Conservation (phyloP, 2,329 filamentous ascomycete genomes). For the Microdochium paspali region DNA sequence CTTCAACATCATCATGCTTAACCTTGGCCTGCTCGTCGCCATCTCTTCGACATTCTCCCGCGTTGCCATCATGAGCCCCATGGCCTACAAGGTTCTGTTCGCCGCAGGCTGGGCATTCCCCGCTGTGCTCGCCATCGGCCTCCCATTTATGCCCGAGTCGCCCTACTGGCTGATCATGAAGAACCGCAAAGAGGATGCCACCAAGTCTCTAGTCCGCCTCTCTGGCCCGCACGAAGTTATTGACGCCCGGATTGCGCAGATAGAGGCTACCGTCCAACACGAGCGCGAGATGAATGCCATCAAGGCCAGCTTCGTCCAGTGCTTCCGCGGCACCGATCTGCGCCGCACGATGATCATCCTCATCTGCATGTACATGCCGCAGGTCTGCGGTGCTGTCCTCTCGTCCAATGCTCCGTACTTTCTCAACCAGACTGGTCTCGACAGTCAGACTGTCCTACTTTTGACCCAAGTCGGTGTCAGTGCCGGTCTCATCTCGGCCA, state of each 20-base stretch:
- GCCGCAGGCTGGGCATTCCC: slow-evolving; percentile 5
- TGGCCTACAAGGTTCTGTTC: slow-evolving; percentile 8
- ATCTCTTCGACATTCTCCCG: slow-evolving; percentile 8
- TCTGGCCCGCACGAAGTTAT: slow-evolving; percentile 2
- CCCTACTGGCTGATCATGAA: slow-evolving; percentile 30
- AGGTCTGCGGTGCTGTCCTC: slow-evolving; percentile 8
- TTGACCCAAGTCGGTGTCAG: slow-evolving; percentile 11
- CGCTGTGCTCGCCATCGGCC: slow-evolving; percentile 4
- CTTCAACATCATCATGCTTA: slow-evolving; percentile 5
- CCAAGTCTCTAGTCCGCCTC: slow-evolving; percentile 22
- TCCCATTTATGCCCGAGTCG: slow-evolving; percentile 29
- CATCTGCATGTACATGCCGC: slow-evolving; percentile 10
- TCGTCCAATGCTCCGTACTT: slow-evolving; percentile 15
- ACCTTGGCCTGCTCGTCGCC: slow-evolving; percentile 3
- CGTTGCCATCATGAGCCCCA: slow-evolving; percentile 7
- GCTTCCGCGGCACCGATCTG: slow-evolving; percentile 7
- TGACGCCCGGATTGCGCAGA: background rate
- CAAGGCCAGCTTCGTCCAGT: slow-evolving; percentile 1
- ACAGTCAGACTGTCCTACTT: slow-evolving; percentile 9
- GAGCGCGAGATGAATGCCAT: background rate
- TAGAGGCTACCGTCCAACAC: slow-evolving; percentile 2
- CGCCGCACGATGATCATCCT: slow-evolving; percentile 10
- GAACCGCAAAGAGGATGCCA: slow-evolving; percentile 18
- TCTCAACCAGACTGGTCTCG: slow-evolving; percentile 12
- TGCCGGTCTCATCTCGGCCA: slow-evolving; percentile 8